Evolutionary conservation across 441 rosid genomes (phyloP), one percentile per base, ranked within the genome.

Genomic region (Adansonia madagascariensis): DNA sequence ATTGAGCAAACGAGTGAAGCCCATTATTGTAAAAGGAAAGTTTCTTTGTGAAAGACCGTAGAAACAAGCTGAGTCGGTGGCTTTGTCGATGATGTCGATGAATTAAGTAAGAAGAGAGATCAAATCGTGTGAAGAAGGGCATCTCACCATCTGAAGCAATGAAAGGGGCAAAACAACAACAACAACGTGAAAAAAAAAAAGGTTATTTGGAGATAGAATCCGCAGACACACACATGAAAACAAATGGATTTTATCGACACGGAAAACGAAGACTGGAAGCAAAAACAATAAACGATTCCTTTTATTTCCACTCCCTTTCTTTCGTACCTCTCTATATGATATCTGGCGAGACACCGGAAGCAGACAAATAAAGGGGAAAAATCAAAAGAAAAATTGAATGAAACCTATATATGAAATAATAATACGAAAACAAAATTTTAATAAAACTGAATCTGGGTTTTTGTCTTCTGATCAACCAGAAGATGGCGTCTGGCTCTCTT

Each of bases 61-160:
- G 79, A 79, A 75, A 66, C 63, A 52, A 82, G 79, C 78, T 79
- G 85, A 89, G 79, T 76, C 84, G 84, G 85, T 62, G 85, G 22
- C 17, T 76, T 43, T 11, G 79, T 12, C 9, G 81, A 22, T 60
- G 78, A 22, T 18, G 75, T 74, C 43, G 35, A 46, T 61, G 79
- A 86, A 81, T 67, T 77, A 80, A 80, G 84, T 80, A 72, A 55
- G 61, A 78, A 18, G 75, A 75, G 75, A 80, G 83, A 86, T 79
- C 78, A 55, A 87, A 71, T 68, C 85, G 87, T 83, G 77, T 78
- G 76, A 74, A 77, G 84, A 82, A 71, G 86, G 78, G 94, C 97
- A 89, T 89, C 87, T 87, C 94, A 89, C 89, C 90, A 87, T 87
- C 88, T 84, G 88, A 59, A 71, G 66, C 67, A 79, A 81, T 79